Evolutionary conservation across 2,329 filamentous ascomycete genomes (phyloP), one percentile per base, ranked within the genome.

Genomic region (Venturia oleaginea): DNA sequence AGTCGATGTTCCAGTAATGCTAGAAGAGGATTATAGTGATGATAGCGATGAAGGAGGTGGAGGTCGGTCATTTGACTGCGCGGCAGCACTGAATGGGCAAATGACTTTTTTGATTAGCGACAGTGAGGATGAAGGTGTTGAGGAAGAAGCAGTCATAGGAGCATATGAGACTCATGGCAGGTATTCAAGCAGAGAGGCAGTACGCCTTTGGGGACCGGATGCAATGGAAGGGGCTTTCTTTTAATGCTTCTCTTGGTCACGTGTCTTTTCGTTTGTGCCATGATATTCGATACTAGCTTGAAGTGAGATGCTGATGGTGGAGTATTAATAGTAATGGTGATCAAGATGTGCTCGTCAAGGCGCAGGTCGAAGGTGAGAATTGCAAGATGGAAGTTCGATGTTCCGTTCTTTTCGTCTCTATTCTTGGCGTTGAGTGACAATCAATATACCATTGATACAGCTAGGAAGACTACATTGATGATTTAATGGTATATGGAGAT

Each of bases 41-140:
- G 19, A 51, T 24, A 27, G 46, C 27, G 22, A 27, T 27, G 46
- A 51, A 27, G 46, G 22, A 27, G 24, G 17, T 19, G 30, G 30
- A 57, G 15, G 51, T 4, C 27, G 27, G 8, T 57, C 30, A 3
- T 57, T 57, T 34, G 51, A 57, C 10, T 32, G 27, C 5, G 51
- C 51, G 34, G 51, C 51, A 13, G 51, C 51, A 11, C 27, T 57
- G 27, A 57, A 57, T 34, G 51, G 51, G 51, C 27, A 57, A 22
- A 57, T 57, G 51, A 57, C 51, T 32, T 57, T 57, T 17, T 34
- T 57, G 15, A 7, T 57, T 19, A 57, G 51, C 34, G 51, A 57
- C 17, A 57, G 51, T 34, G 51, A 57, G 3, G 51, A 34, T 34
- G 51, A 34, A 3, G 27, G 19, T 8, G 22, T 51, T 27, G 51